Conservation (phyloP, 1,284 basidiomycete species). For the Rhizoctonia solani region DNA sequence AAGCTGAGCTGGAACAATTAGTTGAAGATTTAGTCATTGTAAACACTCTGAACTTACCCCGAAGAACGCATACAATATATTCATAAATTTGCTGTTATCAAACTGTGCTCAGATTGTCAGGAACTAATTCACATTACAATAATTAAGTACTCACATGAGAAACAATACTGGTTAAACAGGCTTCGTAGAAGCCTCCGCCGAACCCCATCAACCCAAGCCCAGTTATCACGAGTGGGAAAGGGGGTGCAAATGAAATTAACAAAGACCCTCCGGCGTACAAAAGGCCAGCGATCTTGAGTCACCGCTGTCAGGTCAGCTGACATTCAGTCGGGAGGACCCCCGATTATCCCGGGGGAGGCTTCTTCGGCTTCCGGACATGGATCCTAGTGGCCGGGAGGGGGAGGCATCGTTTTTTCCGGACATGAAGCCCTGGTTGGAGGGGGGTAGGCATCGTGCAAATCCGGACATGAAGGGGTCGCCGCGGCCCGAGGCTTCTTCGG, state of each 20-base stretch:
- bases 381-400: too few species aligned
- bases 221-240: slow-evolving; percentile 2
- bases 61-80: slow-evolving; percentile 26
- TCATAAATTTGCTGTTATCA: slow-evolving; percentile 19
- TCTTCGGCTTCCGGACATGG: too few species aligned
- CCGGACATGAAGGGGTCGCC: too few species aligned
- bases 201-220: slow-evolving; percentile 21
- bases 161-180: slow-evolving; percentile 9
- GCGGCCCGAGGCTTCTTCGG: too few species aligned
- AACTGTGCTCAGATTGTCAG: not conserved
- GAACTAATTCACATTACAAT: not conserved
- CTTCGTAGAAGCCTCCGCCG: slow-evolving; percentile 26
- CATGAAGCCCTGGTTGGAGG: too few species aligned
- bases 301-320: too few species aligned
- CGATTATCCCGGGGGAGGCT: too few species aligned
- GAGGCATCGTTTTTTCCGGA: too few species aligned
- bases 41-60: not conserved
- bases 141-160: slow-evolving; percentile 9
- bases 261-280: slow-evolving; percentile 8
- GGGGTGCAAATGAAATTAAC: slow-evolving; percentile 18
- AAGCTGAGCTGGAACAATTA: not conserved
- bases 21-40: not conserved
- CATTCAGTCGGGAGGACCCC: too few species aligned
- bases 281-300: not conserved
- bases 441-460: too few species aligned